phyloP scores from a whole-genome alignment of 1,139 yeast species.

The Blastobotrys ciferrii region DNA sequence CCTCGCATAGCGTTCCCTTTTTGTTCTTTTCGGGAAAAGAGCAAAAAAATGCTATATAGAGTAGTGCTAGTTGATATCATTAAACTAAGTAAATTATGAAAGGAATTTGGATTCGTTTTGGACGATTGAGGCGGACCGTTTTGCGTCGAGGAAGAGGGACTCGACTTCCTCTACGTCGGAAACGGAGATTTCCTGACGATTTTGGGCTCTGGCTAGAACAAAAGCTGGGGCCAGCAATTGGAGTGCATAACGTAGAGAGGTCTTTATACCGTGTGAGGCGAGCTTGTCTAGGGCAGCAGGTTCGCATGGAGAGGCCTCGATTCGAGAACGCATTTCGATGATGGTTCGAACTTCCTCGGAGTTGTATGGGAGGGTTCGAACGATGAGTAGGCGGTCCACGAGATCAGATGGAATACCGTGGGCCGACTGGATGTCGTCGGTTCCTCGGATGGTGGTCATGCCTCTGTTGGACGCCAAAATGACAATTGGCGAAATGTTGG shows the following conservation, averaged over 20 bases:
- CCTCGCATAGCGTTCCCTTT: too few relatives aligned
- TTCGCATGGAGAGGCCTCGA: conserved; percentile 66
- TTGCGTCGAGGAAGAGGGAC: conserved; percentile 80
- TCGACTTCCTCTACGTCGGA: conserved; percentile 87
- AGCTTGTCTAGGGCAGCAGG: conserved; percentile 69
- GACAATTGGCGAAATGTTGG: conserved; percentile 89
- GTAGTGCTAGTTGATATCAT: too few relatives aligned
- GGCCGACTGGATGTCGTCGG: conserved; percentile 85
- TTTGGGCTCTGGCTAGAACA: conserved; percentile 69
- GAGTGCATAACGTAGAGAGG: conserved; percentile 86
- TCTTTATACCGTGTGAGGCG: conserved; percentile 66
- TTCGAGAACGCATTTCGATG: conserved; percentile 72
- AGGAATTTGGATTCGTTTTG: conserved; percentile 41
- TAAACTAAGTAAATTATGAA: conserved; percentile 18
- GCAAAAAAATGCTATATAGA: too few relatives aligned
- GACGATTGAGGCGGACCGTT: conserved; percentile 76
- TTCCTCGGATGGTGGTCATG: conserved; percentile 84
- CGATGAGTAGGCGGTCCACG: conserved; percentile 84
- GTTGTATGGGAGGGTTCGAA: conserved; percentile 84
- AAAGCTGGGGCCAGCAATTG: conserved; percentile 92
- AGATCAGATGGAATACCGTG: conserved; percentile 97
- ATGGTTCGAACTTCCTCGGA: conserved; percentile 80
- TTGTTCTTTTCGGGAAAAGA: too few relatives aligned
- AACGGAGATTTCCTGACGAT: conserved; percentile 65
- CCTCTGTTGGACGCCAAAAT: conserved; percentile 96